These are phyloP conservation scores for Colletotrichum plurivorum DNA, from an alignment of 2,329 filamentous ascomycete genomes.

Conservation along the genomic window DNA sequence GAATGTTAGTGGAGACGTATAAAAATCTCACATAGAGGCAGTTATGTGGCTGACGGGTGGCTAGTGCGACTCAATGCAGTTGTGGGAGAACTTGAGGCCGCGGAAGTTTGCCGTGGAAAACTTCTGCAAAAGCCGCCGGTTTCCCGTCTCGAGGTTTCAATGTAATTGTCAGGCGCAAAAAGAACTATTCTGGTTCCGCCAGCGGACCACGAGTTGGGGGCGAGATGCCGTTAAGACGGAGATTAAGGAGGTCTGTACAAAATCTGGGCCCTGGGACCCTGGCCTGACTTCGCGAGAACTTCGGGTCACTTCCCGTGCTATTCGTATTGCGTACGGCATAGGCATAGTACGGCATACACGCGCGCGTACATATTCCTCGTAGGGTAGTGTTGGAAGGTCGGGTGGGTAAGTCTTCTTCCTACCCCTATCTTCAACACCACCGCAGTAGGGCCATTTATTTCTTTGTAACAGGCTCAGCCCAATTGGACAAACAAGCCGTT, in stretches of 20 bases:
- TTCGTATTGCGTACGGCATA: background rate
- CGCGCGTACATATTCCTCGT: background rate
- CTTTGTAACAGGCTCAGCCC: slow-evolving; percentile 26
- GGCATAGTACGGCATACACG: too few species aligned
- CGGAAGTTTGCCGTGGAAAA: too few species aligned
- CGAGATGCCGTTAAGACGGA: background rate
- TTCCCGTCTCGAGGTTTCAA: slow-evolving; percentile 12
- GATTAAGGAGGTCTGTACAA: slow-evolving; percentile 24
- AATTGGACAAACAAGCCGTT: slow-evolving; percentile 19
- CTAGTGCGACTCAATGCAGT: too few species aligned
- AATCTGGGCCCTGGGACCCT: slow-evolving; percentile 1
- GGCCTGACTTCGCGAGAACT: background rate
- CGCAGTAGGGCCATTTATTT: slow-evolving; percentile 7
- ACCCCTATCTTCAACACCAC: background rate
- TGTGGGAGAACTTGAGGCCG: too few species aligned
- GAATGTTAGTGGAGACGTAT: too few species aligned
- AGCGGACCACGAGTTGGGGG: background rate
- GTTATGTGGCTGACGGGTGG: too few species aligned
- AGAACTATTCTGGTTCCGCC: slow-evolving; percentile 2
- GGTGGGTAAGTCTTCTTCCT: slow-evolving; percentile 17
- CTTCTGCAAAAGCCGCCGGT: background rate
- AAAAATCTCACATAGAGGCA: too few species aligned
- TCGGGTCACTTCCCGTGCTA: background rate
- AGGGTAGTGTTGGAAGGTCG: background rate
- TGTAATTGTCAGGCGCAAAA: slow-evolving; percentile 7